Evolutionary conservation across 129 eudicot species (phyloP).

Genomic region (Arctium lappa): DNA sequence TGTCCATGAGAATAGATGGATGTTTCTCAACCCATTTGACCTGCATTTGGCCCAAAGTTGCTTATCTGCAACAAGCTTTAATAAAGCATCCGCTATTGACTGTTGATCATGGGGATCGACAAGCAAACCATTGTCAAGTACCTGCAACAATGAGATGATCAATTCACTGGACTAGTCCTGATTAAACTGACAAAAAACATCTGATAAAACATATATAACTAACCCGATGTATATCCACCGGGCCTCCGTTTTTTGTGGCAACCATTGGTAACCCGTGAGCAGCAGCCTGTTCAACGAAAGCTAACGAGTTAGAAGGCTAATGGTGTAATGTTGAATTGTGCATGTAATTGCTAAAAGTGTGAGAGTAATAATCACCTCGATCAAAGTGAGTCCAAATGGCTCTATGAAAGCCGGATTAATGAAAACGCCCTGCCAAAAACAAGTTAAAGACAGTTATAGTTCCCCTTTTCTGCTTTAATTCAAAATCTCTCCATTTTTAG

Average conservation of each 20-base stretch:
- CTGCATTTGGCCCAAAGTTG: conserved; percentile 96
- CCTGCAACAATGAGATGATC: conserved; percentile 45
- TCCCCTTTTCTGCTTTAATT: not conserved
- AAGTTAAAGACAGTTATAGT: conserved; percentile 4
- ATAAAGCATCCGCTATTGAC: conserved; percentile 86
- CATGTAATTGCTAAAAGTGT: not conserved
- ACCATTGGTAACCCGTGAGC: conserved; percentile 98
- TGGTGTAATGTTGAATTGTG: not conserved
- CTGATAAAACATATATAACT: conserved; percentile 1
- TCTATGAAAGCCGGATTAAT: conserved; percentile 98
- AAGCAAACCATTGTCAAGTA: conserved; percentile 92
- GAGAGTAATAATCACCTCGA: conserved; percentile 56
- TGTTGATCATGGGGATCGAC: conserved; percentile 94
- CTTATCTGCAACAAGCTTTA: conserved; percentile 91
- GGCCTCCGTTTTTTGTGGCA: conserved; percentile 98
- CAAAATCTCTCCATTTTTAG: not conserved
- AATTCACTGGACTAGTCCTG: conserved; percentile 3
- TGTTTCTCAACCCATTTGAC: conserved; percentile 83
- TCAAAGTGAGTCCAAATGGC: conserved; percentile 97
- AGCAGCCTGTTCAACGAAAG: conserved; percentile 73
- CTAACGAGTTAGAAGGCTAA: not conserved
- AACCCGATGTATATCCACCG: conserved; percentile 96
- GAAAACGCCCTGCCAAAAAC: conserved; percentile 81
- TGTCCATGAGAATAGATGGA: conserved; percentile 96
- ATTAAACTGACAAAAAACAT: not conserved